Evolutionary conservation across 148 eudicot species (phyloP).

Genomic region (Polygonum maritimum): DNA sequence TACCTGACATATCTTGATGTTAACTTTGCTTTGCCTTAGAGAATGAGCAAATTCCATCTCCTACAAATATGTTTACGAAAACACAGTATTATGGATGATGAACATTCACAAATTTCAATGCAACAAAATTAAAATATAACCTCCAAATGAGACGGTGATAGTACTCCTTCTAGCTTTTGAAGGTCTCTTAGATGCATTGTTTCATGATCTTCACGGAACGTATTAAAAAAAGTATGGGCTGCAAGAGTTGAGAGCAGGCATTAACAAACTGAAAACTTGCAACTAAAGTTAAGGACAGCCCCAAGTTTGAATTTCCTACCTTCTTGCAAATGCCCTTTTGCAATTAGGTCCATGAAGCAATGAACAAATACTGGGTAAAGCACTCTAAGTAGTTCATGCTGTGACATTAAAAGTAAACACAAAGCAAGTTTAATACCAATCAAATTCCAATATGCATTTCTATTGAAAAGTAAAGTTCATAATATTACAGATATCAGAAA

Average conservation of each 20-base stretch:
- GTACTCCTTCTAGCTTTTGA: constrained; percentile 93
- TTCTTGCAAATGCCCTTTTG: constrained; percentile 88
- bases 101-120: constrained; percentile 2
- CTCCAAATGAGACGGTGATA: constrained; percentile 97
- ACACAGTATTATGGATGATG: background rate
- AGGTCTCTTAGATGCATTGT: constrained; percentile 82
- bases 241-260: constrained; percentile 10
- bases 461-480: background rate
- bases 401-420: constrained; percentile 21
- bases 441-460: background rate
- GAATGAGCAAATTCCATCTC: constrained; percentile 99
- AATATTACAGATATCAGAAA: background rate
- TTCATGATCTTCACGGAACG: constrained; percentile 94
- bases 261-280: background rate
- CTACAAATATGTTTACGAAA: constrained; percentile 21
- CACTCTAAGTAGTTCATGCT: constrained; percentile 94
- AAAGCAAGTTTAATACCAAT: background rate
- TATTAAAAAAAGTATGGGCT: constrained; percentile 79
- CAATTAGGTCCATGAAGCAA: constrained; percentile 97
- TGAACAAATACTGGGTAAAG: constrained; percentile 93
- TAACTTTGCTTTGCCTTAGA: constrained; percentile 88
- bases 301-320: constrained; percentile 28
- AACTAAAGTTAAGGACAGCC: background rate
- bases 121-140: constrained; percentile 27
- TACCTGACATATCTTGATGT: constrained; percentile 91